Conservation (phyloP, 2,329 filamentous ascomycete genomes). For the Gyromitra esculenta region DNA sequence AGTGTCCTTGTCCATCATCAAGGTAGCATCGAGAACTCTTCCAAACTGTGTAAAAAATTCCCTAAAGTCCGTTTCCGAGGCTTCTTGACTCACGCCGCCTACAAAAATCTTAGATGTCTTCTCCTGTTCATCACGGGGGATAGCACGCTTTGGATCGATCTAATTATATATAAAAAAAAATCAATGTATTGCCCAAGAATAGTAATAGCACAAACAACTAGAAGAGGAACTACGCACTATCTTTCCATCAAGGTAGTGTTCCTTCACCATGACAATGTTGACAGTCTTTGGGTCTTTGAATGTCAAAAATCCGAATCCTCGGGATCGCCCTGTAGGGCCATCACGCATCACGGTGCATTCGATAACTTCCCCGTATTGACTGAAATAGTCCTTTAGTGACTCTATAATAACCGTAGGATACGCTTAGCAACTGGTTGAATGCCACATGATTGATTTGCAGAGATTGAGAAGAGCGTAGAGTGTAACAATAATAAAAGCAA, state of each 20-base stretch:
- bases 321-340: conserved; percentile 88
- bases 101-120: conserved; percentile 99
- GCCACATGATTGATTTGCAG: conserved; percentile 13
- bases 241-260: conserved; percentile 97
- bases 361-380: conserved; percentile 94
- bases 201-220: conserved; percentile 1
- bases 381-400: conserved; percentile 95
- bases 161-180: conserved; percentile 61
- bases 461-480: conserved; percentile 39
- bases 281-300: conserved; percentile 98
- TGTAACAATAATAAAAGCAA: conserved; percentile 28
- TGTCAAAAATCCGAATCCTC: conserved; percentile 96
- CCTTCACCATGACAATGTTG: conserved; percentile 99
- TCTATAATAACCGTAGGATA: conserved; percentile 67
- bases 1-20: conserved; percentile 99
- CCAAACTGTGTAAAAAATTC: conserved; percentile 98
- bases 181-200: conserved; percentile 14
- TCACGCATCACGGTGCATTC: conserved; percentile 99
- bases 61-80: conserved; percentile 93
- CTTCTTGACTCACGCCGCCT: conserved; percentile 95
- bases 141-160: conserved; percentile 98
- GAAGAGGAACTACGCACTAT: conserved; percentile 73
- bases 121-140: conserved; percentile 96
- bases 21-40: conserved; percentile 92
- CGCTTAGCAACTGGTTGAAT: conserved; percentile 42